Evolutionary conservation across 148 eudicot species (phyloP), one percentile per base, ranked within the genome.

Genomic region (Chenopodium suecicum): DNA sequence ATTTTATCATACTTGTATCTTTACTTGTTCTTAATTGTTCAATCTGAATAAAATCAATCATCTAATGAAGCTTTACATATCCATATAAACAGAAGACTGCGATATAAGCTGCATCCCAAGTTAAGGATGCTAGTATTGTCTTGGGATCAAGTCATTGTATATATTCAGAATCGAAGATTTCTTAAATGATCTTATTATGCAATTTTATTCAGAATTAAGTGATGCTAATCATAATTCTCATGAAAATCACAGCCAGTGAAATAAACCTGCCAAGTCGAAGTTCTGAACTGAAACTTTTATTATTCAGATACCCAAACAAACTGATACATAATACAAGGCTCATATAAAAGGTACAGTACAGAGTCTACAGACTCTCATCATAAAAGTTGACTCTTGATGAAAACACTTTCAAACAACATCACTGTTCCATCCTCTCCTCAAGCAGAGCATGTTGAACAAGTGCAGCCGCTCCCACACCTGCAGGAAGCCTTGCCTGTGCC

Each of bases 381-480:
- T 41, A 41, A 41, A 5, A 41, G 44, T 41, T 41, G 1, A 41
- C 44, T 41, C 8, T 41, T 41, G 44, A 41, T 41, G 7, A 32
- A 6, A 13, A 54, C 20, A 13, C 3, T 54, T 54, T 56, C 17
- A 4, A 10, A 31, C 32, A 31, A 31, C 32, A 31, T 31, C 41
- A 69, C 7, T 5, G n/a, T 69, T 32, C 5, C 44, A 68, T 68
- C 72, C 44, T 68, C 44, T 68, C 72, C 72, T 69, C 20, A 82
- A 58, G 91, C 72, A 37, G 93, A 82, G 83, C 96, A 92, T 0
- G 91, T 79, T 16, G 76, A 66, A 73, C 92, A 92, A 62, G 84
- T 66, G 76, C 96, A 91, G 1, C 85, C 88, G 1, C 82, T 20
- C 2, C 86, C 92, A 37, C 96, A 91, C 56, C 74, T 88, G 89